Percentiles rank a stretch among this genome's conserved stretches.
Evolutionary conservation across 345 rosid species (phyloP).

Genomic region (Isatis tinctoria): DNA sequence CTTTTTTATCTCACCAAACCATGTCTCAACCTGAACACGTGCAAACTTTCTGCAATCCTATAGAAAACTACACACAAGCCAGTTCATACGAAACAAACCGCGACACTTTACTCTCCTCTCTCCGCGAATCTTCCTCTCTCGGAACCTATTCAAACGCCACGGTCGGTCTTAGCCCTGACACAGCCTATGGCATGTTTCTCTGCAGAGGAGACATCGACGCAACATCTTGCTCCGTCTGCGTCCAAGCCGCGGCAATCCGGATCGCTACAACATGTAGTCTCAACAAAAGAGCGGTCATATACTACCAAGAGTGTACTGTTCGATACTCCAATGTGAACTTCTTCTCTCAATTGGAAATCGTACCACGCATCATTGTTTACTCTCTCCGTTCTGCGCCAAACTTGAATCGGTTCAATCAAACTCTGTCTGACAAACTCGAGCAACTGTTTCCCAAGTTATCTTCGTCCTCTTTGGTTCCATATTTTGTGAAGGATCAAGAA

Average conservation of each 20-base stretch:
- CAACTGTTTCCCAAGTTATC: background rate
- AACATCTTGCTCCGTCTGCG: conserved; percentile 35
- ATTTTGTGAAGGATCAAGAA: conserved; percentile 15
- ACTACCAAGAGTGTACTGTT: conserved; percentile 38
- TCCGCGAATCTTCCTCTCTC: background rate
- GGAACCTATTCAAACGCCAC: conserved; percentile 17
- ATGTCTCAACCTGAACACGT: background rate
- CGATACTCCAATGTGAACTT: conserved; percentile 28
- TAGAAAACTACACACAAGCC: background rate
- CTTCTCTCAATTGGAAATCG: background rate
- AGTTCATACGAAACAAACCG: conserved; percentile 19
- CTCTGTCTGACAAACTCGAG: background rate
- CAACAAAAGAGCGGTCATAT: conserved; percentile 15
- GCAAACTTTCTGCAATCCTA: background rate
- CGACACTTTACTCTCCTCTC: background rate
- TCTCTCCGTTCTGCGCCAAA: background rate
- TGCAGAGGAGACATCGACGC: conserved; percentile 33
- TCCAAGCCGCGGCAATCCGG: background rate
- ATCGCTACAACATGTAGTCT: conserved; percentile 23
- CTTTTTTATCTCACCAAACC: background rate
- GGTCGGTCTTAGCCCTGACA: conserved; percentile 17
- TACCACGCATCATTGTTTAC: background rate
- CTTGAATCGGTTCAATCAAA: background rate
- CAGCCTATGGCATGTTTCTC: conserved; percentile 29
- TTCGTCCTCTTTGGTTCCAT: background rate